Conservation (phyloP, 345 rosid genomes). For the Eucalyptus rudis region DNA sequence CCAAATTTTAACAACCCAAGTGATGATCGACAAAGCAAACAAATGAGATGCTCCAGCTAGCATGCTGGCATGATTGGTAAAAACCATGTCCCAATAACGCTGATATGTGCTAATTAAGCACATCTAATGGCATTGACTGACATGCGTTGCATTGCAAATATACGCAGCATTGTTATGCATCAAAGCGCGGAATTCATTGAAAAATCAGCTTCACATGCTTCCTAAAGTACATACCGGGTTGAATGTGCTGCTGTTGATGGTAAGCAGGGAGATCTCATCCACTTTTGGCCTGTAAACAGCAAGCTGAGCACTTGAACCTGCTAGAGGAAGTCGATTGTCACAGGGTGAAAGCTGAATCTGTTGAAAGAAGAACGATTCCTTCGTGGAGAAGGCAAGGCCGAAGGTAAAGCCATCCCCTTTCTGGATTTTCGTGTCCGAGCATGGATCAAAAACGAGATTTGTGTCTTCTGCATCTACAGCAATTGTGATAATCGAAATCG, state of each 20-base stretch:
- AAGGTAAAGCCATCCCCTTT: constrained; percentile 71
- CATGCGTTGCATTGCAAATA: not conserved
- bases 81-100: not conserved
- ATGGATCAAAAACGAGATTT: constrained; percentile 51
- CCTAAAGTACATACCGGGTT: constrained; percentile 29
- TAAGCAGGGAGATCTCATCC: constrained; percentile 81
- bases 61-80: not conserved
- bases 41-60: not conserved
- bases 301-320: constrained; percentile 33
- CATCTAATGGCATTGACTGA: not conserved
- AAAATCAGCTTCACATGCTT: not conserved
- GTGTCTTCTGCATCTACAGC: constrained; percentile 30
- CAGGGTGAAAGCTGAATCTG: constrained; percentile 83
- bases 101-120: not conserved
- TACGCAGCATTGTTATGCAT: not conserved
- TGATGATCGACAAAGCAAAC: not conserved
- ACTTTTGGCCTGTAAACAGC: constrained; percentile 73
- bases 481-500: not conserved
- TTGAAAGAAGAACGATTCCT: constrained; percentile 46
- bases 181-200: not conserved
- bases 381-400: constrained; percentile 57
- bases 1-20: not conserved
- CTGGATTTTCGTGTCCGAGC: constrained; percentile 47
- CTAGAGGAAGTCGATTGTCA: constrained; percentile 55
- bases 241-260: constrained; percentile 36